Evolutionary conservation across 345 rosid genomes (phyloP), one percentile per base, ranked within the genome.

Genomic region (Eucalyptus globulus): DNA sequence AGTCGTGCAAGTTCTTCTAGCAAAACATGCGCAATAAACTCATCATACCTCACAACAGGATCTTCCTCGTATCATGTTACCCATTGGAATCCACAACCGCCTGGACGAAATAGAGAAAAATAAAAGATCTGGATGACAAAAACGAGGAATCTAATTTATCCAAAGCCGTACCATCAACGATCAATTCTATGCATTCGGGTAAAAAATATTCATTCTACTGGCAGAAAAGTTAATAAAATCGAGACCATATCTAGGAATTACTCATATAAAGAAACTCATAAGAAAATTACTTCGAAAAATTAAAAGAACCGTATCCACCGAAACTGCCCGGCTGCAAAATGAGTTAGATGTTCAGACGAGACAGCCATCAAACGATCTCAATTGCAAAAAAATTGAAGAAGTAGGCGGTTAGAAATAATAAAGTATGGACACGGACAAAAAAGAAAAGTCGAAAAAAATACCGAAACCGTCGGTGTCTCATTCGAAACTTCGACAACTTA

Each of bases 1-100:
- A 95, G 89, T 88, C 88, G 94, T 47, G 98, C 94, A 86, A 95
- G 91, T 88, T 98, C 99, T 87, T 96, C 97, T 91, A 95, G 98
- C 72, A 95, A 92, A 90, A 93, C 93, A 91, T 87, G 93, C 67
- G 97, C 98, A 76, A 98, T 97, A 43, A 92, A 94, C 9, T 94
- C 97, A 95, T 98, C 99, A 89, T 93, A 94, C 91, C 95, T 98
- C 4, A 93, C 89, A 90, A 92, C 94, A 92, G 43, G 91, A 86
- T 95, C 45, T 37, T 21, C 47, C 15, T 76, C 91, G 53, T 88
- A 86, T 67, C 97, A 94, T 94, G 87, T 56, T 91, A 53, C 44
- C 88, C 29, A 40, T 26, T 76, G 83, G 40, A 37, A n/a, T 53
- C 43, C 27, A 53, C 49, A 58, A 86, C 24, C 90, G 5, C 86